Conservation (phyloP, 208 protist genomes). For the Acanthamoeba pearcei region DNA sequence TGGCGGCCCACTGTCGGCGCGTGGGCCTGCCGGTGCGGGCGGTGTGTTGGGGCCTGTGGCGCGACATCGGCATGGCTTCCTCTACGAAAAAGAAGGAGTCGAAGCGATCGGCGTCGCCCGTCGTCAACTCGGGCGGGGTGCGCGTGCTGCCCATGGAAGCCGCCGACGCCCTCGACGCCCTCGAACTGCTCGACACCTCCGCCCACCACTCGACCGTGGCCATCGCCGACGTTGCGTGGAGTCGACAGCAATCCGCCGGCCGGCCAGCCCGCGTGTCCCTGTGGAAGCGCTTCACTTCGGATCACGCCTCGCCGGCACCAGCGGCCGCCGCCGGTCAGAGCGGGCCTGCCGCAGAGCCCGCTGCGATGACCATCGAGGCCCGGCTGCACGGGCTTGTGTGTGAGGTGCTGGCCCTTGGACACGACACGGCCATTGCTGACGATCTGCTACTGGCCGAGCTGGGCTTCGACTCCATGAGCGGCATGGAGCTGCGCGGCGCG, state of each 20-base stretch:
- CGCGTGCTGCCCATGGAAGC: slow-evolving; percentile 53
- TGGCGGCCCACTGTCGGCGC: slow-evolving; percentile 66
- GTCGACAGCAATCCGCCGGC: neutral
- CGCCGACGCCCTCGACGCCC: neutral
- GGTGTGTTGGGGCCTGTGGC: slow-evolving; percentile 82
- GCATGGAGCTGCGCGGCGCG: slow-evolving; percentile 54
- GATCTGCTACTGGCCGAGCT: slow-evolving; percentile 42
- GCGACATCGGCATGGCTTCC: slow-evolving; percentile 82
- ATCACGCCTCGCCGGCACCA: neutral
- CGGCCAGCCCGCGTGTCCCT: neutral
- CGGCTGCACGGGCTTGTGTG: slow-evolving; percentile 6
- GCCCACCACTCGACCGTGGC: neutral
- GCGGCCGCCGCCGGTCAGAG: neutral
- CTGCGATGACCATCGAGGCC: neutral
- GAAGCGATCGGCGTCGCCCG: neutral
- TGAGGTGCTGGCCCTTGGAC: slow-evolving; percentile 25
- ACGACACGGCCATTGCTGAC: neutral
- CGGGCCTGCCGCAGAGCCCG: no score
- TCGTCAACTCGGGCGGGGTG: neutral
- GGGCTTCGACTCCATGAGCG: slow-evolving; percentile 61
- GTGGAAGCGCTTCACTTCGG: neutral
- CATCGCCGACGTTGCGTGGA: slow-evolving; percentile 37
- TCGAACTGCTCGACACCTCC: neutral
- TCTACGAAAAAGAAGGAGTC: no score
- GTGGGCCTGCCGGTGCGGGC: slow-evolving; percentile 77